phyloP scores from a whole-genome alignment of 306 rosid species.

The Cucurbita pepo region DNA sequence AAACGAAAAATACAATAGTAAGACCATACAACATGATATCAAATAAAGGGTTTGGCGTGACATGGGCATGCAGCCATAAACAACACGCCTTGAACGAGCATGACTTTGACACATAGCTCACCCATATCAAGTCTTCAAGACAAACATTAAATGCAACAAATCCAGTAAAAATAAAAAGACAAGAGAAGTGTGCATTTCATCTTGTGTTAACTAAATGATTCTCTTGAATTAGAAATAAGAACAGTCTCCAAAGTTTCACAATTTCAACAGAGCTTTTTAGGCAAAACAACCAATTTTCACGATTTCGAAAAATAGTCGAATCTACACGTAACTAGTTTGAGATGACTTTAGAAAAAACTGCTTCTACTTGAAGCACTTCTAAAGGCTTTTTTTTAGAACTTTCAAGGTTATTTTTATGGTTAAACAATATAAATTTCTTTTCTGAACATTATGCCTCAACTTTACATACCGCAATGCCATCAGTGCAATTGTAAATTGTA shows the following conservation, averaged over 20 bases:
- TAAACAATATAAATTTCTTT: not conserved
- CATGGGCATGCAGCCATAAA: no score
- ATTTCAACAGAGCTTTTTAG: not conserved
- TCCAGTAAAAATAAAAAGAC: not conserved
- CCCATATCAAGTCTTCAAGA: not conserved
- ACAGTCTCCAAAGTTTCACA: not conserved
- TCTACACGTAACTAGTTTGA: not conserved
- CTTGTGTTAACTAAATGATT: not conserved
- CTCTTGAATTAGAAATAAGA: not conserved
- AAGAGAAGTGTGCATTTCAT: not conserved
- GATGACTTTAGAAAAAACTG: not conserved
- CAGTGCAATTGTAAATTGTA: constrained; percentile 78
- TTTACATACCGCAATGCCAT: constrained; percentile 67
- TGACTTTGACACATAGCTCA: not conserved
- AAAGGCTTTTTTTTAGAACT: not conserved
- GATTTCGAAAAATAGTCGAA: not conserved
- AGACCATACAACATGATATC: no score
- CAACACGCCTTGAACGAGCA: no score
- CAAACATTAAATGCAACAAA: not conserved
- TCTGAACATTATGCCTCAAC: not conserved
- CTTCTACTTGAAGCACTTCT: not conserved
- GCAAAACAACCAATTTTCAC: not conserved
- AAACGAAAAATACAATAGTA: no score
- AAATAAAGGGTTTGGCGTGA: no score
- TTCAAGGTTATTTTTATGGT: not conserved